Base-by-base conservation (phyloP, 2,329 filamentous ascomycete genomes). In the Pseudogymnoascus sp. region DNA sequence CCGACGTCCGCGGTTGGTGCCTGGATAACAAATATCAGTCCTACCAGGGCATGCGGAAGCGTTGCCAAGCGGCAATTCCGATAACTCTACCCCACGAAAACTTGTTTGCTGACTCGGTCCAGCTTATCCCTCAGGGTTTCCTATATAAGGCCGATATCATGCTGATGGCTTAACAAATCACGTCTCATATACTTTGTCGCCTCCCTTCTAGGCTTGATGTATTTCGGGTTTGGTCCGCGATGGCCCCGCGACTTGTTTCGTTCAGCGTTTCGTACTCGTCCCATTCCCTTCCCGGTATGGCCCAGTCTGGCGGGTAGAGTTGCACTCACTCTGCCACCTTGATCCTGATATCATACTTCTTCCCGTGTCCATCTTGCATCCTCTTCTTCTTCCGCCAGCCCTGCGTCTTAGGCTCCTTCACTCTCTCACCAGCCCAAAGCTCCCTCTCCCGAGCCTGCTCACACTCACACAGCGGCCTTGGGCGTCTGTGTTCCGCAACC, bases 401-500 rank as follows among this genome's bases (percentile, higher is more conserved):
- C 23, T 67, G 63, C 7, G 21, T 40, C 35, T 69, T 71, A 11
- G 63, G 60, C 33, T 53, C 42, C 26, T 66, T 68, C 15, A 63
- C 53, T 15, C 64, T 59, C 19, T 66, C 61, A 11, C 53, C 67
- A 11, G 69, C 71, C 72, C 72, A 74, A n/a, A 74, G 69, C 35
- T 63, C 40, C 2, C 64, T 50, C 61, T 74, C 72, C 44, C 72
- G 65, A 28, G 70, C 65, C 36, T 64, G 67, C 61, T 74, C 72
- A 62, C 72, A 74, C 2, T 38, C 60, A 64, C 72, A 74, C 13
- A 74, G 68, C 2, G 65, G 64, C 47, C 68, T 68, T 19, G 62
- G 64, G 13, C 21, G 36, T 66, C 59, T 63, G 35, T 44, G 28
- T 26, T 44, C 61, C 31, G 2, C 23, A 19, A 15, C 26, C 1